Evolutionary conservation across 2,329 filamentous ascomycete species (phyloP), one percentile per base, ranked within the genome.

Genomic region (Didymella lethalis): DNA sequence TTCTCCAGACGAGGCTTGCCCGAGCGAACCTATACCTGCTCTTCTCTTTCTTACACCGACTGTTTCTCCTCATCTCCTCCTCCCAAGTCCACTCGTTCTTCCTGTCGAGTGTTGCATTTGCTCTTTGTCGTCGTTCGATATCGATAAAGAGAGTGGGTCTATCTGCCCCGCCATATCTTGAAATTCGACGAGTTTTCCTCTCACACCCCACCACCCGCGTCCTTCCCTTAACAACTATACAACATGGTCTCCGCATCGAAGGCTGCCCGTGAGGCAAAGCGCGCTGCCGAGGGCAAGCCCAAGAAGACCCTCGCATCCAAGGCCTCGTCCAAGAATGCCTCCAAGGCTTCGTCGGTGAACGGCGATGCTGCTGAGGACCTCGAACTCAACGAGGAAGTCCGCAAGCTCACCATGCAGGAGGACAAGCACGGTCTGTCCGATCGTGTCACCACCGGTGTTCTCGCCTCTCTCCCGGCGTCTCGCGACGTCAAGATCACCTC

Each of bases 401-500:
- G 93, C 83, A 93, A 93, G 77, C 86, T 99, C 68, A 89, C 91
- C 44, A 85, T 93, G 54, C 96, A 99, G 83, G 90, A 97, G 86
- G 95, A 99, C 82, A 91, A 96, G 82, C 88, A 96, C 77, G 95
- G 95, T 75, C 85, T 99, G 66, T 98, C 95, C 14, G 95, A 99
- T 81, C 91, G 95, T 79, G 95, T 99, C 79, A 99, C 96, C 62
- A 99, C 95, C 61, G 95, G 95, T 86, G 95, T 99, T 56, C 84
- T 99, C 63, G 85, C 93, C 36, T 99, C 95, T 44, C 87, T 94
- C 64, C 80, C 86, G 64, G 85, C 91, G 68, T 96, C 91, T 83
- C 90, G 92, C 81, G 95, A 99, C 80, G 92, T 97, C 80, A 99
- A 99, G 85, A 95, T 99, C 78, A 96, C 90, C 67, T 97, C 93